Percentiles rank a stretch among this genome's conserved stretches.
These are phyloP conservation scores for Alternaria ventricosa DNA, from an alignment of 2,329 filamentous ascomycete genomes.

Conservation along the genomic window DNA sequence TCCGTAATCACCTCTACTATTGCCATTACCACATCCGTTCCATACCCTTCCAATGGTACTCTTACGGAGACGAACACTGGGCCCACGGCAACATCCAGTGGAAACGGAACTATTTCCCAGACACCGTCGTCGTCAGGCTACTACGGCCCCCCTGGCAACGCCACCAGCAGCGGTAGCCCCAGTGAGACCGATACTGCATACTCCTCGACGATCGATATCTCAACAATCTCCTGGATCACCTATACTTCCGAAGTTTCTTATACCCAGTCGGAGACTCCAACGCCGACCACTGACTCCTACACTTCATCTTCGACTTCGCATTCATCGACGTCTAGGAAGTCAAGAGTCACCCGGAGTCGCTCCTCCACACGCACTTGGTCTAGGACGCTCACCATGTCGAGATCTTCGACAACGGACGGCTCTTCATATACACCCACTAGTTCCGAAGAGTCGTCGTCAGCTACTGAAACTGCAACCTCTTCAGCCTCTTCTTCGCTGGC, in stretches of 20 bases:
- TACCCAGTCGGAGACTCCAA: background rate
- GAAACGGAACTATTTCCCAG: background rate
- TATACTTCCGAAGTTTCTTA: constrained; percentile 3
- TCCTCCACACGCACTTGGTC: constrained; percentile 4
- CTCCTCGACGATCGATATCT: constrained; percentile 1
- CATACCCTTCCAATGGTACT: constrained; percentile 7
- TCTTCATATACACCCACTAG: background rate
- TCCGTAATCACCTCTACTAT: background rate
- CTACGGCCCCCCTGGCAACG: constrained; percentile 9
- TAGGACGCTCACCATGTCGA: constrained; percentile 5
- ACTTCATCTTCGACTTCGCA: background rate
- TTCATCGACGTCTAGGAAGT: background rate
- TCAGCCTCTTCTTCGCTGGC: background rate
- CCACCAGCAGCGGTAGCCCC: background rate
- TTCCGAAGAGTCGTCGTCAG: background rate
- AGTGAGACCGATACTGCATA: background rate
- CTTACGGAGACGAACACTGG: constrained; percentile 2
- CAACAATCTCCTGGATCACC: constrained; percentile 7
- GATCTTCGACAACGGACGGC: background rate
- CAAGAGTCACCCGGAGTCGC: background rate
- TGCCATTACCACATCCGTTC: background rate
- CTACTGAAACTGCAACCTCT: background rate
- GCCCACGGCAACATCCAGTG: constrained; percentile 1
- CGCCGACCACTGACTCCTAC: background rate
- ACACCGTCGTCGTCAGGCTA: constrained; percentile 8